Conservation (phyloP, 495 filamentous ascomycete species). For the Xylaria scruposa region DNA sequence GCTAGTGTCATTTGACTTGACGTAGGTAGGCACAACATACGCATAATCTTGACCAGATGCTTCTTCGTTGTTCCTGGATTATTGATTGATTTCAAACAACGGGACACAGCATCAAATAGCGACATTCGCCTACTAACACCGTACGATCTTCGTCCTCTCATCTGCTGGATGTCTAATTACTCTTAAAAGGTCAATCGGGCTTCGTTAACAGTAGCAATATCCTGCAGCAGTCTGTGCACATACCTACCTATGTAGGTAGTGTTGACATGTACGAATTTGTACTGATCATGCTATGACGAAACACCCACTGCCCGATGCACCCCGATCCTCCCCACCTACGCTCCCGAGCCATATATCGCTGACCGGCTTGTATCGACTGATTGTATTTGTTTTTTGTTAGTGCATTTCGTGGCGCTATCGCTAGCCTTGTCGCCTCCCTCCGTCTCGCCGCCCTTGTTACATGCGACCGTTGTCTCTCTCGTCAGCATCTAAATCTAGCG, state of each 20-base stretch:
- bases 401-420: neutral
- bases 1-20: neutral
- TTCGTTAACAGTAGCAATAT: neutral
- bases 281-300: neutral
- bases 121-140: neutral
- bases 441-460: slow-evolving; percentile 4
- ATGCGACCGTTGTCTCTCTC: neutral
- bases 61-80: neutral
- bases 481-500: neutral
- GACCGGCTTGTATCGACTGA: neutral
- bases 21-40: neutral
- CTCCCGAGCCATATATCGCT: neutral
- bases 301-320: neutral
- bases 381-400: neutral
- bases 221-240: neutral
- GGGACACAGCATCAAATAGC: neutral
- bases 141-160: neutral
- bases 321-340: neutral
- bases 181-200: neutral
- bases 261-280: too few species aligned
- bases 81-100: neutral
- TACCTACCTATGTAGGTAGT: too few species aligned
- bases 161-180: neutral
- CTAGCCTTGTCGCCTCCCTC: neutral
- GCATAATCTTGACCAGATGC: neutral